Evolutionary conservation across 176 grass and related monocot genomes (phyloP), one percentile per base, ranked within the genome.

Genomic region (Chrysopogon serrulatus): DNA sequence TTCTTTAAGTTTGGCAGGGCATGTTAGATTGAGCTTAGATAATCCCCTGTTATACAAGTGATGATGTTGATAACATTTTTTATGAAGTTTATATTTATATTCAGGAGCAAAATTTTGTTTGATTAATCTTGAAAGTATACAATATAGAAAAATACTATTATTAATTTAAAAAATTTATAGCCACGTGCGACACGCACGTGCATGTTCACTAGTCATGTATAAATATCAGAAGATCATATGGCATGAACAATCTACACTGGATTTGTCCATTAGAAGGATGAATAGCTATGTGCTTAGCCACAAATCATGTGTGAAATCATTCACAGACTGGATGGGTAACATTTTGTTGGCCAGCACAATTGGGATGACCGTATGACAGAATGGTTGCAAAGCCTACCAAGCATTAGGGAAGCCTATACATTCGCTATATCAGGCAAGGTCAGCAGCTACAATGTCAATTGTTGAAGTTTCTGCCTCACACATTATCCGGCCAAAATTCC

Each of bases 401-500:
- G 26, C 41, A 35, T 44, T 42, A 40, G 40, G 21, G 24, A 74
- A 85, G 41, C 41, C n/a, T 86, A 59, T 86, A 86, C 83, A 86
- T 23, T 36, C 5, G n/a, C 19, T 12, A 26, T n/a, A 51, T 69
- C 77, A 75, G 77, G 6, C 5, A 27, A 43, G n/a, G 57, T 31
- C 65, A 73, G 48, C 3, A 3, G 4, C 32, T 32, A 32, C 28
- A 63, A 32, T 64, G 26, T 64, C 5, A 8, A 64, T 16, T 31
- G 0, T 63, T 7, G 24, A 77, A 64, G 14, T 23, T 72, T 79
- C 23, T 16, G 53, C 3, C 84, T 86, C 67, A 98, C 7, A 98
- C 96, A 83, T 98, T 98, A 24, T 98, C 93, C 7, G 96, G 96
- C 96, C 96, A 98, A 79, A 98, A 98, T 86, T 95, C 93, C 65